phyloP scores from a whole-genome alignment of 164 flowering plant genomes.

The Piper longum region DNA sequence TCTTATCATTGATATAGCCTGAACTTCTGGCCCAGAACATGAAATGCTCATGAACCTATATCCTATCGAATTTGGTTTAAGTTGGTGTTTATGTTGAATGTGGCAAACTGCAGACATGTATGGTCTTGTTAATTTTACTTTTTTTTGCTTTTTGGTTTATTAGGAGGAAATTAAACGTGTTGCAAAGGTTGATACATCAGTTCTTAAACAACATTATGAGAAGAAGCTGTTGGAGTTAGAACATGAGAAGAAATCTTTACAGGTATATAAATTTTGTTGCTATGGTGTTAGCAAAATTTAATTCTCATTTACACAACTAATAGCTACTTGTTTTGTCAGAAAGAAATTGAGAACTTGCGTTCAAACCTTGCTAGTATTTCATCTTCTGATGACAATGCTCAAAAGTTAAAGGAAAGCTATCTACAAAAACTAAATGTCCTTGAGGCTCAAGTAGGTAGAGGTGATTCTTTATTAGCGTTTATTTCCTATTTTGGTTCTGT shows the following conservation, averaged over 20 bases:
- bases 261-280: constrained; percentile 27
- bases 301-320: background rate
- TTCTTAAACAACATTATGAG: constrained; percentile 88
- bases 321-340: constrained; percentile 29
- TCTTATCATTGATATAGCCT: too few relatives aligned
- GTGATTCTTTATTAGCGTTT: background rate
- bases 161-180: constrained; percentile 97
- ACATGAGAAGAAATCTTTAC: constrained; percentile 59
- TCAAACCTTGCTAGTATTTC: constrained; percentile 56
- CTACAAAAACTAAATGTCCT: constrained; percentile 81
- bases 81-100: too few relatives aligned
- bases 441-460: constrained; percentile 61
- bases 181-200: constrained; percentile 49
- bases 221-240: constrained; percentile 85
- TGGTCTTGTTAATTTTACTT: background rate
- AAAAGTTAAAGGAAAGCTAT: constrained; percentile 76
- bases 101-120: background rate
- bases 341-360: constrained; percentile 74
- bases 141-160: constrained; percentile 6
- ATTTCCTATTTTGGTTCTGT: background rate
- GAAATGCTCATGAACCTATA: too few relatives aligned
- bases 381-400: constrained; percentile 75
- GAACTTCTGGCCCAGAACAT: too few relatives aligned
- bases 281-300: background rate
- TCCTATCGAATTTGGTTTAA: too few relatives aligned